A percentile compares a stretch with the other conserved stretches of the same genome.
Conservation (phyloP, 371 early-diverging fungal genomes). For the Blastocladiella emersonii region DNA sequence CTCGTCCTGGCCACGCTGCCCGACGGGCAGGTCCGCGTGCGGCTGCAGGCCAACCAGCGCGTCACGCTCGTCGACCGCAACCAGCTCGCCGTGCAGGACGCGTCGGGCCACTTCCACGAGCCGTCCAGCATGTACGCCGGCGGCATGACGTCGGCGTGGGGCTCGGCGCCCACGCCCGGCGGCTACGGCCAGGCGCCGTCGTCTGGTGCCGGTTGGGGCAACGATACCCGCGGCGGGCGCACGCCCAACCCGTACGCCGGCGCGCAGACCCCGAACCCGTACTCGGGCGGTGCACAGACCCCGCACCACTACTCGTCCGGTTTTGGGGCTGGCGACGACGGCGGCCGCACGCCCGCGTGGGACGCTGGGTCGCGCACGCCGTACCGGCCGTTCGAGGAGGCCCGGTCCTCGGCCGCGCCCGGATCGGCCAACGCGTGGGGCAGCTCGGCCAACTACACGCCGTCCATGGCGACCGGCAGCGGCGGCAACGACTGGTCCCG, state of each 20-base stretch:
- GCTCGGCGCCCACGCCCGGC: neutral
- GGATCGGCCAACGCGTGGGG: slow-evolving; percentile 1
- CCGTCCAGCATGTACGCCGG: too few relatives aligned
- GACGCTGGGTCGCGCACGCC: slow-evolving; percentile 48
- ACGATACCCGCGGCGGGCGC: slow-evolving; percentile 28
- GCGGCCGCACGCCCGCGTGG: slow-evolving; percentile 63
- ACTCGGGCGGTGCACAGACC: slow-evolving; percentile 24
- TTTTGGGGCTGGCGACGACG: slow-evolving; percentile 17
- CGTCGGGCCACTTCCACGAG: neutral
- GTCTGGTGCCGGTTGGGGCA: slow-evolving; percentile 15
- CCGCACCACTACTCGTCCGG: slow-evolving; percentile 30
- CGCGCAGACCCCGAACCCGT: slow-evolving; percentile 38
- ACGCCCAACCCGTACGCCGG: slow-evolving; percentile 51
- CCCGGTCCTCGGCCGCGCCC: slow-evolving; percentile 33
- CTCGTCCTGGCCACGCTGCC: slow-evolving; percentile 77
- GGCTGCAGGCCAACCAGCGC: slow-evolving; percentile 81
- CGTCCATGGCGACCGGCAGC: too few relatives aligned
- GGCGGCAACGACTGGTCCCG: too few relatives aligned
- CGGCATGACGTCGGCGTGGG: too few relatives aligned
- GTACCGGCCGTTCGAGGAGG: slow-evolving; percentile 14
- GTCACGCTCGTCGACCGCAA: slow-evolving; percentile 45
- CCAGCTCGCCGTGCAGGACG: slow-evolving; percentile 14
- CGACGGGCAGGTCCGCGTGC: slow-evolving; percentile 67
- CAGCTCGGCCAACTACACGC: too few relatives aligned
- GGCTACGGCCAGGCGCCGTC: slow-evolving; percentile 17